Percentiles rank a stretch among this genome's conserved stretches.
These are phyloP conservation scores for Ustilago tritici DNA, from an alignment of 1,284 basidiomycete genomes.

Conservation along the genomic window DNA sequence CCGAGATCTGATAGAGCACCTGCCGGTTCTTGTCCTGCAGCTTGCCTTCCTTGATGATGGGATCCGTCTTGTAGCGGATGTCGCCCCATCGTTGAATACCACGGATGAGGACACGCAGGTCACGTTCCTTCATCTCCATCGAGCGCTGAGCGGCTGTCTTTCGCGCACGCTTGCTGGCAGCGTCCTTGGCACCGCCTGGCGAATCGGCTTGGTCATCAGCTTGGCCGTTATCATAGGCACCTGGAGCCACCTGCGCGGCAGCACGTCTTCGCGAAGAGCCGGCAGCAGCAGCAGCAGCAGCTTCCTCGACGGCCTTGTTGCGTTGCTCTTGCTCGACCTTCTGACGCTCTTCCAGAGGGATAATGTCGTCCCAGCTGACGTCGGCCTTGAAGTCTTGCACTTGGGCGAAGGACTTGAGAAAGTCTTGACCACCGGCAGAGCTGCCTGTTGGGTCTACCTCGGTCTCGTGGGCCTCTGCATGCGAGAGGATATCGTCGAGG, in stretches of 20 bases:
- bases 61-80: slow-evolving; percentile 91
- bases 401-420: slow-evolving; percentile 93
- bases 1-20: slow-evolving; percentile 89
- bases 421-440: slow-evolving; percentile 94
- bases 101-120: slow-evolving; percentile 93
- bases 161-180: slow-evolving; percentile 71
- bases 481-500: slow-evolving; percentile 95
- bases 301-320: slow-evolving; percentile 76
- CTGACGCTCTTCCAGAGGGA: slow-evolving; percentile 90
- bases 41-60: slow-evolving; percentile 92
- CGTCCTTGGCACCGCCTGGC: slow-evolving; percentile 68
- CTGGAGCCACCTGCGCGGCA: slow-evolving; percentile 78
- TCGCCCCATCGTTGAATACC: slow-evolving; percentile 98
- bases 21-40: slow-evolving; percentile 93
- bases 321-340: slow-evolving; percentile 76
- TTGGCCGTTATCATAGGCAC: slow-evolving; percentile 77
- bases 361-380: slow-evolving; percentile 96
- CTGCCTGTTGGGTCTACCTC: slow-evolving; percentile 77
- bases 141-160: slow-evolving; percentile 87
- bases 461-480: slow-evolving; percentile 97
- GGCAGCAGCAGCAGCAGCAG: slow-evolving; percentile 69
- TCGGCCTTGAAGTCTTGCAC: slow-evolving; percentile 98
- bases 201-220: slow-evolving; percentile 39
- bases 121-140: slow-evolving; percentile 95
- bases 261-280: slow-evolving; percentile 73